Percentiles rank a stretch among this genome's conserved stretches.
These are phyloP conservation scores for Gomphus bonarii DNA, from an alignment of 1,284 basidiomycete genomes.

Conservation along the genomic window DNA sequence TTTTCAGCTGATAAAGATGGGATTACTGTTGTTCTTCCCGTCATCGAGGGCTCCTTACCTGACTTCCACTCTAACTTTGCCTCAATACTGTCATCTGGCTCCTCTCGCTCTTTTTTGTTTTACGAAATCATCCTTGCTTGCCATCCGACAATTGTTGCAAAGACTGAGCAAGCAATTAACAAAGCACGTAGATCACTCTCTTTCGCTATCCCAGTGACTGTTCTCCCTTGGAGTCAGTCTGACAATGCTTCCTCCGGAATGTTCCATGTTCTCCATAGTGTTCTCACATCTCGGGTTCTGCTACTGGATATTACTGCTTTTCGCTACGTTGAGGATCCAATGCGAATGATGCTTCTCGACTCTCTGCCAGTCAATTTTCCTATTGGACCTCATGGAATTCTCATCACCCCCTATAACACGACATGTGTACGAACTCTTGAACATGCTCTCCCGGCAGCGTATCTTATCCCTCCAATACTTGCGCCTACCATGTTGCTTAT, in stretches of 20 bases:
- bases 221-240: not conserved
- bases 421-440: slow-evolving; percentile 10
- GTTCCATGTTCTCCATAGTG: slow-evolving; percentile 26
- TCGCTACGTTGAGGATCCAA: slow-evolving; percentile 15
- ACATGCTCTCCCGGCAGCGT: slow-evolving; percentile 26
- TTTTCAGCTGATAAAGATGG: not conserved
- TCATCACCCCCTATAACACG: slow-evolving; percentile 17
- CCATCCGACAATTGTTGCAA: slow-evolving; percentile 26
- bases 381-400: slow-evolving; percentile 34
- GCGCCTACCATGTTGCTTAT: slow-evolving; percentile 28
- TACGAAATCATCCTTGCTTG: slow-evolving; percentile 40
- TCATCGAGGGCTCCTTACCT: slow-evolving; percentile 27
- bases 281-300: slow-evolving; percentile 39
- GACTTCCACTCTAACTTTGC: slow-evolving; percentile 20
- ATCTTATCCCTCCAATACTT: slow-evolving; percentile 49
- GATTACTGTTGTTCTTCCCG: slow-evolving; percentile 40
- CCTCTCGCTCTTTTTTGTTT: slow-evolving; percentile 28
- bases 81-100: slow-evolving; percentile 24
- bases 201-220: slow-evolving; percentile 24
- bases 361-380: slow-evolving; percentile 28
- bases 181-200: slow-evolving; percentile 28
- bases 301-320: slow-evolving; percentile 39
- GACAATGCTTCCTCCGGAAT: slow-evolving; percentile 8
- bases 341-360: slow-evolving; percentile 17
- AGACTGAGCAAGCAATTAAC: slow-evolving; percentile 27